phyloP scores from a whole-genome alignment of 495 filamentous ascomycete species.

The Trichoderma asperelloides region DNA sequence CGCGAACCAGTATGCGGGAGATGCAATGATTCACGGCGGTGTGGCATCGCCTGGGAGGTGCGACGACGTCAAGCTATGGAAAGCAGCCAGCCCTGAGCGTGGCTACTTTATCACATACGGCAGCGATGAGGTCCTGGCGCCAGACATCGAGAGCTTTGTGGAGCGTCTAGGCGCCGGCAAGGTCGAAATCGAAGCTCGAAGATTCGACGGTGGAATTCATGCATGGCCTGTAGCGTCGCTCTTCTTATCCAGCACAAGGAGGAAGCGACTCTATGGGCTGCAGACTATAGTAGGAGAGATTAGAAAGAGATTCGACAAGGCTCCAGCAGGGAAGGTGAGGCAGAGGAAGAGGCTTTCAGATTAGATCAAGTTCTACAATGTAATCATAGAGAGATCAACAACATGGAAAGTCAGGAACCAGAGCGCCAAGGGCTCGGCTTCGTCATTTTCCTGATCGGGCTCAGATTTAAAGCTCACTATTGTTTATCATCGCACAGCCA shows the following conservation, averaged over 20 bases:
- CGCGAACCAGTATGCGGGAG: conserved; percentile 54
- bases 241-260: conserved; percentile 49
- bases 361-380: conserved; percentile 41
- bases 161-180: conserved; percentile 36
- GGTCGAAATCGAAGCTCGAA: conserved; percentile 37
- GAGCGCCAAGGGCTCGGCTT: conserved; percentile 32
- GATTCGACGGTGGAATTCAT: conserved; percentile 56
- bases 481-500: conserved; percentile 6
- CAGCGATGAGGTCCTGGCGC: conserved; percentile 60
- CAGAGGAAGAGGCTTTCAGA: conserved; percentile 28
- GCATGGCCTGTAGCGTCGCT: conserved; percentile 69
- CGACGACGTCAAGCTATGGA: conserved; percentile 54
- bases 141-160: conserved; percentile 49
- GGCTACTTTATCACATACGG: conserved; percentile 60
- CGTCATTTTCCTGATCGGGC: conserved; percentile 17
- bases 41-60: conserved; percentile 60
- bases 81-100: conserved; percentile 42
- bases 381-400: neutral
- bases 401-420: conserved; percentile 28
- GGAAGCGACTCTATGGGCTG: conserved; percentile 51
- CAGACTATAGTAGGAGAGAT: conserved; percentile 44
- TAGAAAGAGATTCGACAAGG: conserved; percentile 20
- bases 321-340: conserved; percentile 6
- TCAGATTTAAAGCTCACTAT: conserved; percentile 11
- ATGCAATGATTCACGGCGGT: conserved; percentile 35